Percentiles rank a stretch among this genome's conserved stretches.
These are phyloP conservation scores for Elsinoe perseae DNA, from an alignment of 2,329 filamentous ascomycete species.

Conservation along the genomic window DNA sequence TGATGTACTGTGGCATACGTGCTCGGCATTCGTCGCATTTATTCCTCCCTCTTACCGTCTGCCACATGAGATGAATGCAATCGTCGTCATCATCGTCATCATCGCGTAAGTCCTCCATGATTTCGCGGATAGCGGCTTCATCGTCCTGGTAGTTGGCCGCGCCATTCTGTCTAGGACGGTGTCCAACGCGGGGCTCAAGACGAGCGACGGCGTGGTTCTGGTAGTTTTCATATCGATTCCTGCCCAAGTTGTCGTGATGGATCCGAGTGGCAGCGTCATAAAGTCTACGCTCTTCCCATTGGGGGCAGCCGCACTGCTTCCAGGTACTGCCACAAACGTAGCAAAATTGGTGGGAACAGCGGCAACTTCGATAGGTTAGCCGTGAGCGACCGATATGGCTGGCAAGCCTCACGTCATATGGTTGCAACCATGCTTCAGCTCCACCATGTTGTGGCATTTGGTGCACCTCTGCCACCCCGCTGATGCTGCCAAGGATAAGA, in stretches of 20 bases:
- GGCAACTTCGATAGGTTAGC: constrained; percentile 20
- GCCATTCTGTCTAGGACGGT: too few relatives aligned
- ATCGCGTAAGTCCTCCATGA: constrained; percentile 26
- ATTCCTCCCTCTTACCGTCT: constrained; percentile 27
- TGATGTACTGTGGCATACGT: constrained; percentile 36
- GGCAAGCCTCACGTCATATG: constrained; percentile 49
- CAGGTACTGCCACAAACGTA: constrained; percentile 25
- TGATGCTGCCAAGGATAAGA: constrained; percentile 36
- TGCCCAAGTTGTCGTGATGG: neutral
- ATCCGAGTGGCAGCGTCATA: constrained; percentile 14
- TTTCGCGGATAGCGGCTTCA: constrained; percentile 6
- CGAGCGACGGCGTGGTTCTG: too few relatives aligned
- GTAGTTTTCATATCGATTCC: too few relatives aligned
- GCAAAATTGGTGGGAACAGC: constrained; percentile 26
- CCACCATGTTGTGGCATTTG: constrained; percentile 41
- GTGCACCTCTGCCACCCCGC: constrained; percentile 48
- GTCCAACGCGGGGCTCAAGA: too few relatives aligned
- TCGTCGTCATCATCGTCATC: constrained; percentile 39
- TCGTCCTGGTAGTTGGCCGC: too few relatives aligned
- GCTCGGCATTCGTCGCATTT: constrained; percentile 40
- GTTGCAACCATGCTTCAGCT: constrained; percentile 45
- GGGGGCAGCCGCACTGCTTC: constrained; percentile 24
- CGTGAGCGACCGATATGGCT: neutral
- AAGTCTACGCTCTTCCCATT: constrained; percentile 22
- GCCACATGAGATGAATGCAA: constrained; percentile 37